Evolutionary conservation across 2,329 filamentous ascomycete species (phyloP).

Genomic region (Calonectria hongkongensis): DNA sequence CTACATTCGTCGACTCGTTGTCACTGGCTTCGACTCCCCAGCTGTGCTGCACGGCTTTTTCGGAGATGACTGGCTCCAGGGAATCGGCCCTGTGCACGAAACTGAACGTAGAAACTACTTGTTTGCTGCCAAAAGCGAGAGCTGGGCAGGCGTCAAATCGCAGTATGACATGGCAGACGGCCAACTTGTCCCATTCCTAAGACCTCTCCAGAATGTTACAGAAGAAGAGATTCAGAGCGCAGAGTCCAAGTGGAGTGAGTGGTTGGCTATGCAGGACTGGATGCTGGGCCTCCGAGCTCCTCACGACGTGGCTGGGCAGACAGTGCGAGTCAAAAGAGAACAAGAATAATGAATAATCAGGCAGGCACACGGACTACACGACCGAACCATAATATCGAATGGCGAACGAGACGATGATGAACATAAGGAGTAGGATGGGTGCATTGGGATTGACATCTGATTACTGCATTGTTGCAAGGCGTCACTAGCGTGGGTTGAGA

Average conservation of each 20-base stretch:
- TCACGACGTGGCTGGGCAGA: constrained; percentile 53
- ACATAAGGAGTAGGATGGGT: neutral
- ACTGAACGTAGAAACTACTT: constrained; percentile 95
- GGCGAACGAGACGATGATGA: neutral
- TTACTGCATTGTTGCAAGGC: constrained; percentile 30
- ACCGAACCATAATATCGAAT: neutral
- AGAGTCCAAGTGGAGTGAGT: constrained; percentile 92
- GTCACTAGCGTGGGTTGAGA: constrained; percentile 30
- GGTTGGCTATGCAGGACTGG: constrained; percentile 98
- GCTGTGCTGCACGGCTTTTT: constrained; percentile 96
- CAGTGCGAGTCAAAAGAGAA: constrained; percentile 58
- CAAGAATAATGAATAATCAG: constrained; percentile 37
- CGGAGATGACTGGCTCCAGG: constrained; percentile 91
- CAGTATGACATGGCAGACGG: constrained; percentile 91
- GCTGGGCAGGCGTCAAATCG: constrained; percentile 91
- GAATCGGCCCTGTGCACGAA: constrained; percentile 89
- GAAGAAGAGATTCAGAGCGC: constrained; percentile 88
- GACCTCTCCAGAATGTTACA: constrained; percentile 84
- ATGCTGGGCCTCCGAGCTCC: constrained; percentile 92
- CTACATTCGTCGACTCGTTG: constrained; percentile 91
- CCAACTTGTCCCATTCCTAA: constrained; percentile 91
- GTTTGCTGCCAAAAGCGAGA: constrained; percentile 94
- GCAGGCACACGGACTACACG: neutral
- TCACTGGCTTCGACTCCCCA: constrained; percentile 91
- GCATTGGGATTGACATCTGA: constrained; percentile 5